A percentile compares a stretch with the other conserved stretches of the same genome.
These are phyloP conservation scores for Pezicula rhizophila DNA, from an alignment of 2,329 filamentous ascomycete species.

Conservation along the genomic window DNA sequence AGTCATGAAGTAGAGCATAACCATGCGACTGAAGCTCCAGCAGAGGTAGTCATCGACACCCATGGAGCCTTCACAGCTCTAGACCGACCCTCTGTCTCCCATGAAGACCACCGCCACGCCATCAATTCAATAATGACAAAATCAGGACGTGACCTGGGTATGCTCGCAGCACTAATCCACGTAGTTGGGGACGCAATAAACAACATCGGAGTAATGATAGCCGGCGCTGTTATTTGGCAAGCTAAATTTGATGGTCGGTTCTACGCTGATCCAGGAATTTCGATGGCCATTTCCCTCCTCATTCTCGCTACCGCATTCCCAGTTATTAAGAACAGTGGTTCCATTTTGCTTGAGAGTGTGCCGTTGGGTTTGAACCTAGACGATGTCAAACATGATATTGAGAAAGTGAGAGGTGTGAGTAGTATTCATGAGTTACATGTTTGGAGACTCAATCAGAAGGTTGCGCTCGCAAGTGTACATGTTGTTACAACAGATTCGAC, in stretches of 20 bases:
- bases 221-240: conserved; percentile 65
- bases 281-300: conserved; percentile 66
- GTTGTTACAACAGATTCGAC: conserved; percentile 54
- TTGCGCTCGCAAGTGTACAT: conserved; percentile 64
- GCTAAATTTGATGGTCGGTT: conserved; percentile 49
- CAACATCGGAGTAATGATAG: conserved; percentile 68
- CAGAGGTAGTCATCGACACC: conserved; percentile 4
- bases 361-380: conserved; percentile 52
- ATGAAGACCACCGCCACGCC: conserved; percentile 45
- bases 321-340: conserved; percentile 53
- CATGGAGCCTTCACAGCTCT: background rate
- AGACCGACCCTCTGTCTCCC: conserved; percentile 19
- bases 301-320: conserved; percentile 60
- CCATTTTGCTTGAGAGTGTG: conserved; percentile 62
- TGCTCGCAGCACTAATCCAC: conserved; percentile 65
- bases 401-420: conserved; percentile 55
- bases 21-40: background rate
- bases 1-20: background rate
- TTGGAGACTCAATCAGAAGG: conserved; percentile 67
- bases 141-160: conserved; percentile 55
- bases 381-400: conserved; percentile 63
- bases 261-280: conserved; percentile 67
- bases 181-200: conserved; percentile 69
- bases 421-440: conserved; percentile 69
- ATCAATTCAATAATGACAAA: conserved; percentile 19